phyloP scores from a whole-genome alignment of 352 stramenopile species.

The Phytophthora kernoviae region DNA sequence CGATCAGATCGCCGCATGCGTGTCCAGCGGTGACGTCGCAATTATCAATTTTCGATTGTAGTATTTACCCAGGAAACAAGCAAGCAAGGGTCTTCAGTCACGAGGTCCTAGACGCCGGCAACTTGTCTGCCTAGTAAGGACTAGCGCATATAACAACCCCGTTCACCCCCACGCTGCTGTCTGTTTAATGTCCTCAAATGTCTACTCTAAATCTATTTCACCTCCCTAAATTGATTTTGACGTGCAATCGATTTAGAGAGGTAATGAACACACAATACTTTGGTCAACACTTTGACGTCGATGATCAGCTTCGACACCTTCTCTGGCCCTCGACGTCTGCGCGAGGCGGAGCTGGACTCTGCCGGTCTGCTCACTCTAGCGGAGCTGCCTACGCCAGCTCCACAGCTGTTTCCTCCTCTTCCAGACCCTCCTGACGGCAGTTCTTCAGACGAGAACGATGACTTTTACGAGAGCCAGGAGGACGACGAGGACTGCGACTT shows the following conservation, averaged over 20 bases:
- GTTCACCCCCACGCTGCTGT: too few relatives aligned
- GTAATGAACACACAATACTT: too few relatives aligned
- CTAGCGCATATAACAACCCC: conserved; percentile 35
- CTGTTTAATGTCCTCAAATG: too few relatives aligned
- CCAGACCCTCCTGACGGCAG: conserved; percentile 13
- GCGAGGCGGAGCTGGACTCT: conserved; percentile 42
- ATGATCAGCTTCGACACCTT: conserved; percentile 89
- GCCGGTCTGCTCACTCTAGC: conserved; percentile 28
- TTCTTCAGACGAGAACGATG: conserved; percentile 29
- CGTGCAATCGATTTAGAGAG: too few relatives aligned
- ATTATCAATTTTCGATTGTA: conserved; percentile 93
- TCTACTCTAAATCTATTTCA: too few relatives aligned
- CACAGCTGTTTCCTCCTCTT: conserved; percentile 12
- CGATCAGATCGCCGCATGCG: conserved; percentile 85
- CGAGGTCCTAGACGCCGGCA: conserved; percentile 2
- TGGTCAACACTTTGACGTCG: too few relatives aligned
- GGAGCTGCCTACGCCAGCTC: conserved; percentile 16
- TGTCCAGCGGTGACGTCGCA: conserved; percentile 86
- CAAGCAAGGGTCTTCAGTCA: conserved; percentile 21
- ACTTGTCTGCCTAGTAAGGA: conserved; percentile 35
- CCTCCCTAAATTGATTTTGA: too few relatives aligned
- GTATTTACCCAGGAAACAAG: conserved; percentile 68
- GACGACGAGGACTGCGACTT: conserved; percentile 38
- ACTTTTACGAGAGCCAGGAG: conserved; percentile 41
- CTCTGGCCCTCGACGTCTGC: conserved; percentile 39